phyloP scores from a whole-genome alignment of 1,284 basidiomycete species.

The Apiotrichum sp. region DNA sequence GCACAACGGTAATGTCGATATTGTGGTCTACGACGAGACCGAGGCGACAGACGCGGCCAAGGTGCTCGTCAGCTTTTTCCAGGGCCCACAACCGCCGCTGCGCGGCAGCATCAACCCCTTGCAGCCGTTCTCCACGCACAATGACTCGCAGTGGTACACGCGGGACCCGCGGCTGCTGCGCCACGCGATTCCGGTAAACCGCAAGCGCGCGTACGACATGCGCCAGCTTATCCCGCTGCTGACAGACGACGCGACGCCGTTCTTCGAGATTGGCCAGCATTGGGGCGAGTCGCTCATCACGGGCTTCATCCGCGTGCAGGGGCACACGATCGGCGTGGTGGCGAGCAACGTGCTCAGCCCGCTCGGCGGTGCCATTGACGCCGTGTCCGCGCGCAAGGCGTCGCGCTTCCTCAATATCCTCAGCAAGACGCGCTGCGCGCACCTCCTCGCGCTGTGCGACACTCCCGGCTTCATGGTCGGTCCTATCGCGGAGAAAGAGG shows the following conservation, averaged over 20 bases:
- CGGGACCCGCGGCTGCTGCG: conserved; percentile 15
- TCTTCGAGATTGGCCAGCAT: conserved; percentile 16
- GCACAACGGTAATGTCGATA: conserved; percentile 19
- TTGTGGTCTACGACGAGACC: conserved; percentile 14
- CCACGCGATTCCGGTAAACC: conserved; percentile 14
- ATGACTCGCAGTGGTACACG: conserved; percentile 1
- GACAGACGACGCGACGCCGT: conserved; percentile 16
- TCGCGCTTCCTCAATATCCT: conserved; percentile 17
- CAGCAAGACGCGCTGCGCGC: conserved; percentile 11
- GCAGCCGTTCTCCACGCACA: not conserved
- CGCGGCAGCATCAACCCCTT: not conserved
- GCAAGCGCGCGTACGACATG: conserved; percentile 20
- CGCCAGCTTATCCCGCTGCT: conserved; percentile 13
- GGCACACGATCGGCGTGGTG: conserved; percentile 14
- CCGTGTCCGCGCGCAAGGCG: conserved; percentile 11
- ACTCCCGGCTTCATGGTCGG: conserved; percentile 22
- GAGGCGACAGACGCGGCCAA: conserved; percentile 16
- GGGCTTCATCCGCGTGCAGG: conserved; percentile 15
- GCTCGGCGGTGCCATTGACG: conserved; percentile 17
- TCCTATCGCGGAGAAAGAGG: conserved; percentile 13
- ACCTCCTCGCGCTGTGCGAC: conserved; percentile 16
- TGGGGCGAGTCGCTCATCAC: conserved; percentile 18
- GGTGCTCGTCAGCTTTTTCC: conserved; percentile 14
- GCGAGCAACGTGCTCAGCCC: conserved; percentile 14
- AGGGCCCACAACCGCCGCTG: not conserved